Evolutionary conservation across 2,329 filamentous ascomycete species (phyloP).

Genomic region (Calonectria crousiana): DNA sequence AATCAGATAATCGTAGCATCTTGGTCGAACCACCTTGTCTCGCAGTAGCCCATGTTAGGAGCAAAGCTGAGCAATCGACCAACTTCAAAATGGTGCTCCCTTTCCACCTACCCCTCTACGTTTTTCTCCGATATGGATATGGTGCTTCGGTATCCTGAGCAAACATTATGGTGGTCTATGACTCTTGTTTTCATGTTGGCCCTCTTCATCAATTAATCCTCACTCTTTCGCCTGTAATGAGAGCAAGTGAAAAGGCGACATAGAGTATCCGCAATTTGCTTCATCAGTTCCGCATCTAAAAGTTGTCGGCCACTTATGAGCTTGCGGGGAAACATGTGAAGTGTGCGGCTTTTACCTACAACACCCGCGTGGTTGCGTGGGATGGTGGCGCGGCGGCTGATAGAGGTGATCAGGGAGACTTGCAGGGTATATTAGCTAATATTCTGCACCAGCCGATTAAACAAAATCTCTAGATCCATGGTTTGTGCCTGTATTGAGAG

Average conservation of each 20-base stretch:
- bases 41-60: neutral
- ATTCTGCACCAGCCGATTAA: neutral
- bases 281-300: neutral
- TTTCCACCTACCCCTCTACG: neutral
- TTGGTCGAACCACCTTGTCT: neutral
- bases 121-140: neutral
- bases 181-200: too few relatives aligned
- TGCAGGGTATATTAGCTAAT: conserved; percentile 3
- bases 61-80: neutral
- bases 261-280: neutral
- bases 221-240: neutral
- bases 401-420: neutral
- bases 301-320: neutral
- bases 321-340: neutral
- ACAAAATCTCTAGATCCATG: neutral
- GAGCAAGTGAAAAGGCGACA: neutral
- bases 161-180: accelerated
- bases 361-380: neutral
- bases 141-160: too few relatives aligned
- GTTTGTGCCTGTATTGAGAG: too few relatives aligned
- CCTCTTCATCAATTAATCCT: neutral
- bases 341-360: neutral
- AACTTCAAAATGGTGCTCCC: neutral
- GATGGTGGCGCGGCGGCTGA: conserved; percentile 4
- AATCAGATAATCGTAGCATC: conserved; percentile 1